Conservation (phyloP, 1,284 basidiomycete genomes). For the Apiotrichum porosum region DNA sequence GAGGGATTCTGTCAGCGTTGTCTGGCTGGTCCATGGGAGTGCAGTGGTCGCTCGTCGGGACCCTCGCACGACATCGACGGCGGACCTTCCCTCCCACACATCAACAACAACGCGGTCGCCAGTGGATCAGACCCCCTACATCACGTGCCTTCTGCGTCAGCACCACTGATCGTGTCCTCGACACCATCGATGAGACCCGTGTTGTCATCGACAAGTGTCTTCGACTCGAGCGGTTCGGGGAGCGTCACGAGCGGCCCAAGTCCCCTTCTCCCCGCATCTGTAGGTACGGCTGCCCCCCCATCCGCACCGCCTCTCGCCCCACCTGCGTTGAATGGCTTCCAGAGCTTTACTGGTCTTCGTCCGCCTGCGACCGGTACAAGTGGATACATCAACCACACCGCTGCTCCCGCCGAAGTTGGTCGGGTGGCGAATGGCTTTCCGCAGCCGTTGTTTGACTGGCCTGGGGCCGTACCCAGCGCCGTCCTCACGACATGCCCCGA, state of each 20-base stretch:
- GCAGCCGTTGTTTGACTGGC: conserved; percentile 7
- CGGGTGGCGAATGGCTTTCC: not conserved
- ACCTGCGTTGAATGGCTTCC: not conserved
- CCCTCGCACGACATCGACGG: too few species aligned
- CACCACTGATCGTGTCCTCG: too few species aligned
- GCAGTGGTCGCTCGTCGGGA: conserved; percentile 11
- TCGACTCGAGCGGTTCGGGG: not conserved
- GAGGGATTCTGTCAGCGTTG: conserved; percentile 26
- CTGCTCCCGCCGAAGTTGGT: too few species aligned
- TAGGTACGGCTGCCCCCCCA: too few species aligned
- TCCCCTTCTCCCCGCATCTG: not conserved
- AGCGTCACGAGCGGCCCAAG: not conserved
- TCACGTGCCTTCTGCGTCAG: too few species aligned
- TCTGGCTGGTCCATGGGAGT: conserved; percentile 22
- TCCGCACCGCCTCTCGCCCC: not conserved
- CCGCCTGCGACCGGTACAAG: too few species aligned
- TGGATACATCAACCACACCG: not conserved
- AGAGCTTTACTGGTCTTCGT: not conserved
- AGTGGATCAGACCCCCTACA: too few species aligned
- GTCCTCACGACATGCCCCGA: conserved; percentile 17
- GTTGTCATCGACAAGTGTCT: not conserved
- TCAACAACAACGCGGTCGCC: too few species aligned
- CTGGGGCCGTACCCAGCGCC: conserved; percentile 6
- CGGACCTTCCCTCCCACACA: too few species aligned
- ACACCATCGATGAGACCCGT: too few species aligned